These are phyloP conservation scores for Trichophyton simii DNA, from an alignment of 2,329 filamentous ascomycete species.

Conservation along the genomic window DNA sequence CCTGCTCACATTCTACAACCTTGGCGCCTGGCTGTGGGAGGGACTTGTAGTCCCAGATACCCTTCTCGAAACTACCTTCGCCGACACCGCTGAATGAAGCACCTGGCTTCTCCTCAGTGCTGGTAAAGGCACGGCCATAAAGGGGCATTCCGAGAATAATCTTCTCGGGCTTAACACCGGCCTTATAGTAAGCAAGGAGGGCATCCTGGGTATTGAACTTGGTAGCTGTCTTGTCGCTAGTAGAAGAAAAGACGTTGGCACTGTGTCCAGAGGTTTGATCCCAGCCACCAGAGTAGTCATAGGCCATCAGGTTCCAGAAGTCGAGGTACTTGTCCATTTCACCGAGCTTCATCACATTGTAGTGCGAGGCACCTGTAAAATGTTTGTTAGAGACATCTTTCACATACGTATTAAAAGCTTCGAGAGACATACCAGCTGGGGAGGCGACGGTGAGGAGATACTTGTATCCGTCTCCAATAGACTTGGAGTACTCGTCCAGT, in stretches of 20 bases:
- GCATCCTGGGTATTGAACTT: conserved; percentile 67
- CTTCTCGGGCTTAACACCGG: conserved; percentile 55
- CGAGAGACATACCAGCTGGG: conserved; percentile 26
- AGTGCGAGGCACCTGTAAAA: conserved; percentile 30
- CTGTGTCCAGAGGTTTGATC: conserved; percentile 60
- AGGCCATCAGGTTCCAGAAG: conserved; percentile 59
- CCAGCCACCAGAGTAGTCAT: conserved; percentile 81
- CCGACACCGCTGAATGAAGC: conserved; percentile 56
- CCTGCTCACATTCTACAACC: conserved; percentile 48
- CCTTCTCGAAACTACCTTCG: conserved; percentile 69
- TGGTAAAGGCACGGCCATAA: conserved; percentile 74
- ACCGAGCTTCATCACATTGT: conserved; percentile 31
- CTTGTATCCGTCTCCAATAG: conserved; percentile 28
- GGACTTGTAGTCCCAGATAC: conserved; percentile 79
- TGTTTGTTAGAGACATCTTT: background rate
- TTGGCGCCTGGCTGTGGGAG: conserved; percentile 56
- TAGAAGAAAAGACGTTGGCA: conserved; percentile 59
- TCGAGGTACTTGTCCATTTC: conserved; percentile 38
- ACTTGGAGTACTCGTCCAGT: conserved; percentile 30
- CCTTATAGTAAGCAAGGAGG: conserved; percentile 54
- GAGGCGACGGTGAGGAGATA: conserved; percentile 37
- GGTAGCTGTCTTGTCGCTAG: conserved; percentile 48
- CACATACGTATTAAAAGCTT: background rate
- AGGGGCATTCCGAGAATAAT: conserved; percentile 85
- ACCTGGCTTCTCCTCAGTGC: conserved; percentile 59